Percentiles rank a stretch among this genome's conserved stretches.
phyloP scores from a whole-genome alignment of 2,329 filamentous ascomycete genomes.

The Amphichorda felina region DNA sequence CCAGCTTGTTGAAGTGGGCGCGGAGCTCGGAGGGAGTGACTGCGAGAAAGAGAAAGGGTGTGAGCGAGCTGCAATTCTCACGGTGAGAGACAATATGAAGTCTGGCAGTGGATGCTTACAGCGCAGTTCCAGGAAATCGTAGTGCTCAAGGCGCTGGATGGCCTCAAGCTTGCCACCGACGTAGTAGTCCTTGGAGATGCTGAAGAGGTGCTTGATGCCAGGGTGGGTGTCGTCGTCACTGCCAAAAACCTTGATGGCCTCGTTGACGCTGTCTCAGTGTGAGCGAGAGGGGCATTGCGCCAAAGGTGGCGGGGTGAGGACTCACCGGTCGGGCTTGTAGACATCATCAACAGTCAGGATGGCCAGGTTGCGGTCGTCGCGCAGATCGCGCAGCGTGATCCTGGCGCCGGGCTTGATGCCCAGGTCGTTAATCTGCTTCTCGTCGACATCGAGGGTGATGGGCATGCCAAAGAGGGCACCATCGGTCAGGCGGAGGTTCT shows the following conservation, averaged over 20 bases:
- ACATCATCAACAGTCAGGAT: constrained; percentile 94
- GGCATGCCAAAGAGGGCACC: constrained; percentile 94
- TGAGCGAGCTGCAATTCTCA: not conserved
- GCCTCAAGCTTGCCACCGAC: constrained; percentile 94
- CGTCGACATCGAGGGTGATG: constrained; percentile 79
- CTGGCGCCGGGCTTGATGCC: constrained; percentile 70
- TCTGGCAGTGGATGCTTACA: constrained; percentile 47
- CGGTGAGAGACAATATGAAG: too few relatives aligned
- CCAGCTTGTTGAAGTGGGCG: constrained; percentile 97
- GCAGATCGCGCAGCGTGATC: constrained; percentile 84
- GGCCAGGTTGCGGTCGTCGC: constrained; percentile 90
- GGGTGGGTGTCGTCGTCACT: constrained; percentile 84
- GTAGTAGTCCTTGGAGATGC: constrained; percentile 75
- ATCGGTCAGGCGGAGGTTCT: constrained; percentile 73
- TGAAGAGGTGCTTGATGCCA: constrained; percentile 80
- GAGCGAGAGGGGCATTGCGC: constrained; percentile 5
- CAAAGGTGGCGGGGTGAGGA: not conserved
- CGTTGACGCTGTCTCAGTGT: constrained; percentile 50
- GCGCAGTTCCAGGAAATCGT: constrained; percentile 94
- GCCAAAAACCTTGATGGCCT: constrained; percentile 91
- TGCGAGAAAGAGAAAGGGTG: constrained; percentile 16
- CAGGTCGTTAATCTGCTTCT: constrained; percentile 61
- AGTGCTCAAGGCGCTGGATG: constrained; percentile 91
- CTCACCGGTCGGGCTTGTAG: constrained; percentile 90
- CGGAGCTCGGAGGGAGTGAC: constrained; percentile 91